Conservation (phyloP, 78 protist genomes). For the Speleostelium caveatum region DNA sequence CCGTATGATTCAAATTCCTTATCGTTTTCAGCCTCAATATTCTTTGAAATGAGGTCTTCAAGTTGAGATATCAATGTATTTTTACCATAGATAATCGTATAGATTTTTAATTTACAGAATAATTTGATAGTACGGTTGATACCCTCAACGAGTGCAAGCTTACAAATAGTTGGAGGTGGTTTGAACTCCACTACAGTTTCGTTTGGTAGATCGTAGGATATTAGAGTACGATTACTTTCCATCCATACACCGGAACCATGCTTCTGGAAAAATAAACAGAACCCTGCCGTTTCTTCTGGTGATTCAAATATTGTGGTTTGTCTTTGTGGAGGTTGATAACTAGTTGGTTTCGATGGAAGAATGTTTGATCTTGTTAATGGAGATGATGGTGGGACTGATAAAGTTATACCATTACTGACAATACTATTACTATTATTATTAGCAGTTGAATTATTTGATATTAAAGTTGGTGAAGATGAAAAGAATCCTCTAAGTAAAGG, state of each 20-base stretch:
- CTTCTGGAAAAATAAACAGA: constrained; percentile 62
- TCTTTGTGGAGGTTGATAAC: background rate
- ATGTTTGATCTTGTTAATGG: background rate
- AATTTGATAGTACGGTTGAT: constrained; percentile 27
- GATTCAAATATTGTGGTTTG: constrained; percentile 33
- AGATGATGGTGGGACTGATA: background rate
- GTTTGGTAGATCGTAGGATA: constrained; percentile 62
- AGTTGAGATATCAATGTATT: constrained; percentile 26
- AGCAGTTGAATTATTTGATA: background rate
- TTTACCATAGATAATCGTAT: constrained; percentile 18
- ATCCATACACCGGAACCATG: constrained; percentile 77
- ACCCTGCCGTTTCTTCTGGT: constrained; percentile 17
- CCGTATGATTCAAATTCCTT: constrained; percentile 45
- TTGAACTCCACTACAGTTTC: constrained; percentile 72
- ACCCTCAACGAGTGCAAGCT: constrained; percentile 51
- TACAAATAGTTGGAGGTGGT: constrained; percentile 64
- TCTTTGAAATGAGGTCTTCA: constrained; percentile 14
- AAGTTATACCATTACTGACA: background rate
- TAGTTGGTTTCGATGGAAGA: background rate
- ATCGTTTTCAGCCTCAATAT: background rate
- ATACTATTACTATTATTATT: background rate
- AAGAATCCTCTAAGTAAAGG: background rate
- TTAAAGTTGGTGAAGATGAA: background rate
- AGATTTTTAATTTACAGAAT: constrained; percentile 24
- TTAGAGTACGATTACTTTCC: constrained; percentile 64